Percentiles rank a stretch among this genome's conserved stretches.
Conservation (phyloP, 2,329 filamentous ascomycete species). For the Pyrenophora teres region DNA sequence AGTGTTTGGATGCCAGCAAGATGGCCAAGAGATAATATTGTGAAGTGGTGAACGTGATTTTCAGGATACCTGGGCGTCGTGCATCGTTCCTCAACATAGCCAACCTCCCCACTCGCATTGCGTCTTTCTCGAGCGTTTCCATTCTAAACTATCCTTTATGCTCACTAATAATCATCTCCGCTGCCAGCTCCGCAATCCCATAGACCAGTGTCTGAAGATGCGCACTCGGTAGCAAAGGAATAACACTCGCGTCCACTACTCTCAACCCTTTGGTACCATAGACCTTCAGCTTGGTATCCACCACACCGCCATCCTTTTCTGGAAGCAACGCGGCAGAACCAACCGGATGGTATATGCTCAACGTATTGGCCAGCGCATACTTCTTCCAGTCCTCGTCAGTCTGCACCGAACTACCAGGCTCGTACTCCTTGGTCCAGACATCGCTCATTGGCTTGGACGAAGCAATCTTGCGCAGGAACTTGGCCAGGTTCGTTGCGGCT, state of each 20-base stretch:
- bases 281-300: constrained; percentile 25
- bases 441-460: constrained; percentile 31
- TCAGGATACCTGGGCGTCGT: too few species aligned
- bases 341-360: constrained; percentile 41
- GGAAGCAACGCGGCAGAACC: constrained; percentile 44
- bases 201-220: constrained; percentile 38
- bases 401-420: constrained; percentile 33
- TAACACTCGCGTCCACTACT: constrained; percentile 39
- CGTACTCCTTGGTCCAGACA: constrained; percentile 37
- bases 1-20: too few species aligned
- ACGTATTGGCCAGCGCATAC: constrained; percentile 21
- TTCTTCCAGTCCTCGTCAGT: constrained; percentile 34
- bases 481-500: constrained; percentile 24
- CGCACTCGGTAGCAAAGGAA: constrained; percentile 31
- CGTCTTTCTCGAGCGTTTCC: too few species aligned
- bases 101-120: too few species aligned
- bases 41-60: too few species aligned
- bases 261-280: constrained; percentile 29
- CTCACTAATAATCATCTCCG: constrained; percentile 24
- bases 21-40: too few species aligned
- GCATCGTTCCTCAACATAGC: too few species aligned
- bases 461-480: constrained; percentile 37
- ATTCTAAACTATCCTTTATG: not conserved
- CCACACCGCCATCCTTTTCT: constrained; percentile 31
- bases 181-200: constrained; percentile 36